These are phyloP conservation scores for Hura crepitans DNA, from an alignment of 441 rosid species.

Conservation along the genomic window DNA sequence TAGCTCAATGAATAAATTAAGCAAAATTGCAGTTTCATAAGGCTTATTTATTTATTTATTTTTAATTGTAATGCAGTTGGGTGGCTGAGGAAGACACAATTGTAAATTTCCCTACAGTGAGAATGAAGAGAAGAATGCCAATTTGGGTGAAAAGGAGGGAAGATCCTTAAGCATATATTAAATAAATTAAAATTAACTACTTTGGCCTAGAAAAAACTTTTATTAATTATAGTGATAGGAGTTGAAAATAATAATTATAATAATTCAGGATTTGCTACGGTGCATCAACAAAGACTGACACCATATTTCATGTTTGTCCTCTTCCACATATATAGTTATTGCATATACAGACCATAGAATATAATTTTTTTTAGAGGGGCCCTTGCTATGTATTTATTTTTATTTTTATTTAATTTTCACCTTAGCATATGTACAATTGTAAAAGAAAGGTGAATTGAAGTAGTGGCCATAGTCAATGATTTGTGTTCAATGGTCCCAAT, in stretches of 20 bases:
- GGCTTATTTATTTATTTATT: too few relatives aligned
- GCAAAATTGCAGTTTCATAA: too few relatives aligned
- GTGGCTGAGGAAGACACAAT: conserved; percentile 70
- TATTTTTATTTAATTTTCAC: neutral
- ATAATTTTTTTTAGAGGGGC: conserved; percentile 7
- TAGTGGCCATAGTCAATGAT: neutral
- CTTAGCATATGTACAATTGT: conserved; percentile 1
- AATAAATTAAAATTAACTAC: neutral
- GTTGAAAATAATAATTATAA: neutral
- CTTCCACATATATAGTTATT: conserved; percentile 16
- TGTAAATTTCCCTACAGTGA: conserved; percentile 83
- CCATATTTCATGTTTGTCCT: conserved; percentile 23
- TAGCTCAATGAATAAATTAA: neutral
- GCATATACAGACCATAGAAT: conserved; percentile 8
- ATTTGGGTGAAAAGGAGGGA: conserved; percentile 71
- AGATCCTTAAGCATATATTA: neutral
- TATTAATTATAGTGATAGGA: neutral
- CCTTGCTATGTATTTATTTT: neutral
- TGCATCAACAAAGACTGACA: conserved; percentile 20
- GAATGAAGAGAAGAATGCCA: conserved; percentile 87
- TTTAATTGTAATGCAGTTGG: conserved; percentile 50
- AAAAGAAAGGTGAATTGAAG: neutral
- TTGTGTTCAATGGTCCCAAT: neutral
- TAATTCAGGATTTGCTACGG: conserved; percentile 12
- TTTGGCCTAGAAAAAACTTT: neutral